Conservation (phyloP, 306 rosid genomes). For the Sicyos edulis region DNA sequence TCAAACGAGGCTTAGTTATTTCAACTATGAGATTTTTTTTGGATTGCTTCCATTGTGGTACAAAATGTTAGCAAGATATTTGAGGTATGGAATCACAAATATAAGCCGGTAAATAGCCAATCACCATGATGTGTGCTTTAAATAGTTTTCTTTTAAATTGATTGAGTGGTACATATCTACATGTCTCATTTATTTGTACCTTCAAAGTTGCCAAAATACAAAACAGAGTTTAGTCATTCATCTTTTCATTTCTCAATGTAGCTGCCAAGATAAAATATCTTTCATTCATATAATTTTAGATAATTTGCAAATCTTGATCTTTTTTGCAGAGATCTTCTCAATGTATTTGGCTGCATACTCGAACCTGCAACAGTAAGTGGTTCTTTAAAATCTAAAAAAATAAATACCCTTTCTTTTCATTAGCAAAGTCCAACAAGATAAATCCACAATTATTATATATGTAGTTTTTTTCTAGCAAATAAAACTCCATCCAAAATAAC, state of each 20-base stretch:
- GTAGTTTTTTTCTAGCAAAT: slow-evolving; percentile 1
- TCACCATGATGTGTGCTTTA: neutral
- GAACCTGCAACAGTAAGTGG: slow-evolving; percentile 86
- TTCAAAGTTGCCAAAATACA: neutral
- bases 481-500: slow-evolving; percentile 1
- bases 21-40: neutral
- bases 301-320: neutral
- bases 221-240: neutral
- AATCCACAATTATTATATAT: neutral
- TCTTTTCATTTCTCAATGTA: neutral
- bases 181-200: neutral
- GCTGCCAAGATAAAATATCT: neutral
- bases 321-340: slow-evolving; percentile 63
- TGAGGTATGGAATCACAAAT: neutral
- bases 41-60: neutral
- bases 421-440: neutral
- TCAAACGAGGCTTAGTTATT: neutral
- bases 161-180: slow-evolving; percentile 2
- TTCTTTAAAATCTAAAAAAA: slow-evolving; percentile 11
- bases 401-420: neutral
- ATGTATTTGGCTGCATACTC: slow-evolving; percentile 63
- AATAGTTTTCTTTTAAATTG: neutral
- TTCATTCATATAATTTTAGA: slow-evolving; percentile 16
- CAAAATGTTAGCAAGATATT: neutral
- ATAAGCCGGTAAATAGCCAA: neutral